phyloP scores from a whole-genome alignment of 2,329 filamentous ascomycete species.

The Zymoseptoria ardabiliae region DNA sequence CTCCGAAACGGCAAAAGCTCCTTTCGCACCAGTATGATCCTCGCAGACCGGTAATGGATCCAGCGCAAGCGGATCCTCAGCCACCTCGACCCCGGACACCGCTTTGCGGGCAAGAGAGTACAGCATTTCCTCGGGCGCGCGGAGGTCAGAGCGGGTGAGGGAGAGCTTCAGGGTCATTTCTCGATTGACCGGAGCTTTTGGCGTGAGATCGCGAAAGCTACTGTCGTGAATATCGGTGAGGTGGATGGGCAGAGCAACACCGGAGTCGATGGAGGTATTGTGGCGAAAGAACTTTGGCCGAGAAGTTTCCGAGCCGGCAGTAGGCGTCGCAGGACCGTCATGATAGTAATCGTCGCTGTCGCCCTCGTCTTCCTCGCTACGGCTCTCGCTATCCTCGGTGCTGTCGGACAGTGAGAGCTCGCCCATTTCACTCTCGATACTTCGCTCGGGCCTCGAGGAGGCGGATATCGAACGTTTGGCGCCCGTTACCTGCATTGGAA shows the following conservation, averaged over 20 bases:
- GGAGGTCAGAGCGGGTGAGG: conserved; percentile 78
- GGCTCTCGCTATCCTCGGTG: conserved; percentile 5
- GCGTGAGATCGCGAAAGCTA: conserved; percentile 10
- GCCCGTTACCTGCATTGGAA: conserved; percentile 44
- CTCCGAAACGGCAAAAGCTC: conserved; percentile 36
- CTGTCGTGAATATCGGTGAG: neutral
- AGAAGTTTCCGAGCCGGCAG: conserved; percentile 4
- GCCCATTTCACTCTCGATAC: conserved; percentile 5
- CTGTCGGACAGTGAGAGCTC: conserved; percentile 10
- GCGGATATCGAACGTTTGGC: conserved; percentile 7
- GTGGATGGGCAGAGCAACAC: conserved; percentile 21
- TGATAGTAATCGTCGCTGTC: conserved; percentile 2
- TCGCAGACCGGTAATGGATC: conserved; percentile 42
- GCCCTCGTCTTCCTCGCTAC: conserved; percentile 5
- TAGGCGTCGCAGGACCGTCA: conserved; percentile 7
- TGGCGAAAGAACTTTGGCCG: conserved; percentile 15
- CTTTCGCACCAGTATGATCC: conserved; percentile 32
- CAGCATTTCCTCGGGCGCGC: conserved; percentile 63
- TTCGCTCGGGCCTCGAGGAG: conserved; percentile 12
- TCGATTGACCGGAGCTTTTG: conserved; percentile 34
- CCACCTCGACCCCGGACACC: conserved; percentile 16
- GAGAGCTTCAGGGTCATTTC: conserved; percentile 98
- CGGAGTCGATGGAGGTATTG: conserved; percentile 29
- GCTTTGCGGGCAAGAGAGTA: conserved; percentile 45
- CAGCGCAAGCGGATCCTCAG: conserved; percentile 47